Base-by-base conservation (phyloP, 345 rosid species). In the Melaleuca quinquenervia region DNA sequence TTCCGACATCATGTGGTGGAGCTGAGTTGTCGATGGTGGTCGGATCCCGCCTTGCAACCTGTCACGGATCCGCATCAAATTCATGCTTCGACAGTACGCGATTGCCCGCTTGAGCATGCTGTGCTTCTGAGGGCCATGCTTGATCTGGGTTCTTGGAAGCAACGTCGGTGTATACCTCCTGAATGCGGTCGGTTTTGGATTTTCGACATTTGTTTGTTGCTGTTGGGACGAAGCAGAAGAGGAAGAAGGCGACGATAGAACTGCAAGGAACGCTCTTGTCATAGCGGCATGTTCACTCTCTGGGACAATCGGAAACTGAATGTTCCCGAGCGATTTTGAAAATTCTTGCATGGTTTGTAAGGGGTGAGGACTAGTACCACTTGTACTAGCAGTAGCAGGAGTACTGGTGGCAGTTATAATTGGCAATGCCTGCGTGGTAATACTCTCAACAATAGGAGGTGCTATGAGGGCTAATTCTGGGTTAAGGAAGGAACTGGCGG, bases 1-100 rank as follows among this genome's bases (percentile, higher is more conserved):
- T 90, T 97, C 99, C 3, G 98, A 93, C 86, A 97, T 93, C 99
- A 94, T 93, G 85, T 96, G 99, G 76, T 95, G 96, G 87, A 96
- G 70, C 85, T 96, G 99, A 56, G 91, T 92, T 64, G 86, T 86
- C 6, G 92, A 52, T 10, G 58, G 84, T 32, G 93, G 92, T 8
- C 93, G 93, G 83, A 55, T 86, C 15, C 12, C 52, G 1, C 84
- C 89, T 10, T 52, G 85, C 78, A 86, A 82, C 51, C 90, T 89
- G 64, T 94, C 93, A 22, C 91, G 92, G 41, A 76, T 49, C 80
- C 92, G 87, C n/a, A 32, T 24, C 50, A 51, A 36, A 82, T 92
- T 89, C 64, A 93, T 85, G 85, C 87, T 88, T 84, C 84, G 62
- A 80, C 91, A 94, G 83, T 86, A 95, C 48, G 90, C 48, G 49